These are phyloP conservation scores for Centaurea solstitialis DNA, from an alignment of 129 eudicot genomes.

Conservation along the genomic window DNA sequence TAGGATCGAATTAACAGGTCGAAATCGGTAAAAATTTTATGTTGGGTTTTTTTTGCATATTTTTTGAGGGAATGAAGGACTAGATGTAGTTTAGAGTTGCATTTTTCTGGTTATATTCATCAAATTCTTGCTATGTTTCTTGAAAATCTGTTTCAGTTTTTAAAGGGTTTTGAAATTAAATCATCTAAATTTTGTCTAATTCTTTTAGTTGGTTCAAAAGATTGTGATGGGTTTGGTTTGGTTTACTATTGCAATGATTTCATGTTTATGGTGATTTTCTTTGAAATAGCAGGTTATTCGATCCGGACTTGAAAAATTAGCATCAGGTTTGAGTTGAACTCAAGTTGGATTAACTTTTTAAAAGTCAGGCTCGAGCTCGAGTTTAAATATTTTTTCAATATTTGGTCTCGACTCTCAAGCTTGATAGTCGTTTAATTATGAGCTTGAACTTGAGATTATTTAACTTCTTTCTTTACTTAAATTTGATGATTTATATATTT, in stretches of 20 bases:
- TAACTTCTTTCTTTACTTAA: no score
- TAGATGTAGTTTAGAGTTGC: constrained; percentile 22
- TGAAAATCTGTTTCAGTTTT: constrained; percentile 18
- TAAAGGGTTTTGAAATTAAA: constrained; percentile 18
- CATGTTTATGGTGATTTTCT: constrained; percentile 3
- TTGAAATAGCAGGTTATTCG: no score
- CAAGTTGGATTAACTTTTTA: no score
- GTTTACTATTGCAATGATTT: not conserved
- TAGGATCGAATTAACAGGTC: constrained; percentile 5
- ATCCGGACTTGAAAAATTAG: no score
- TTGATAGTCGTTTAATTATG: no score
- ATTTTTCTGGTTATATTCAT: constrained; percentile 19
- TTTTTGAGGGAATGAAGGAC: constrained; percentile 7
- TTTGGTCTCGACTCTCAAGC: no score
- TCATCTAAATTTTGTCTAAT: constrained; percentile 3
- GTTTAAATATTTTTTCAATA: no score
- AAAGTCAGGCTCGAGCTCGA: no score
- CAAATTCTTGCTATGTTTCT: constrained; percentile 30
- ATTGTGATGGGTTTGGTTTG: constrained; percentile 11
- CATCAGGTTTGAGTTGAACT: no score
- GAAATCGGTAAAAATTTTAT: constrained; percentile 2
- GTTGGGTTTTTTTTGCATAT: constrained; percentile 14
- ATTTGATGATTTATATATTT: no score
- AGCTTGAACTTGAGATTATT: no score
- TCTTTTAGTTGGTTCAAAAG: constrained; percentile 5